phyloP scores from a whole-genome alignment of 768 basidiomycete species.

The Mrakia hoshinonis region DNA sequence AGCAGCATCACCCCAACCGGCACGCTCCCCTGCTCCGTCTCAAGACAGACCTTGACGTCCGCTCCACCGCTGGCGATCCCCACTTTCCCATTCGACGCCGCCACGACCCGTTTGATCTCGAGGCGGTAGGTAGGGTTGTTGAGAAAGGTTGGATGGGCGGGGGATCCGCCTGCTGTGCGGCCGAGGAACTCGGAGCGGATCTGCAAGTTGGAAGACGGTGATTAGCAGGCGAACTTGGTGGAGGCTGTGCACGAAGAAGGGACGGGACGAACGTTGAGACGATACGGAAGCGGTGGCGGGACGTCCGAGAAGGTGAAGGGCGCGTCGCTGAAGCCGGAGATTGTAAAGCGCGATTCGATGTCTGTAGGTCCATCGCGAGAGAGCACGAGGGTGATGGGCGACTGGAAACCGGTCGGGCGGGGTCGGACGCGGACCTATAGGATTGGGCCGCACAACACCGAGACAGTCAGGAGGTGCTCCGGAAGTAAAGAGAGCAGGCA shows the following conservation, averaged over 20 bases:
- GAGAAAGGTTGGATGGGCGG: conserved; percentile 70
- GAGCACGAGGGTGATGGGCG: conserved; percentile 49
- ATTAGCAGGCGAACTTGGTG: not conserved
- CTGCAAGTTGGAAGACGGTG: conserved; percentile 41
- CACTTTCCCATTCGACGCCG: not conserved
- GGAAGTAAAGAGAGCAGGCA: no score
- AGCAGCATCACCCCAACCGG: conserved; percentile 61
- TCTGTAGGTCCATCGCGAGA: conserved; percentile 57
- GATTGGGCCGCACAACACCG: no score
- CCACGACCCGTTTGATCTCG: conserved; percentile 40
- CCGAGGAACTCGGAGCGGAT: conserved; percentile 55
- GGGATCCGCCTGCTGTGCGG: conserved; percentile 76
- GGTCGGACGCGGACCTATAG: conserved; percentile 6
- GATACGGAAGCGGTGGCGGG: conserved; percentile 34
- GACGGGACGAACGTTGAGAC: conserved; percentile 31
- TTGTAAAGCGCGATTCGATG: conserved; percentile 56
- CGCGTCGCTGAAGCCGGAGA: conserved; percentile 53
- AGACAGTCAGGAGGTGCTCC: no score
- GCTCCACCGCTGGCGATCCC: not conserved
- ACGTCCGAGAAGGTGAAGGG: conserved; percentile 35
- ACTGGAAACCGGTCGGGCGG: conserved; percentile 25
- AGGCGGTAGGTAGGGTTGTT: conserved; percentile 81
- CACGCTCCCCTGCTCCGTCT: not conserved
- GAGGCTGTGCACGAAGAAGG: not conserved
- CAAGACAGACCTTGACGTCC: not conserved